Base-by-base conservation (phyloP, 495 filamentous ascomycete genomes). In the Penicillium herquei region DNA sequence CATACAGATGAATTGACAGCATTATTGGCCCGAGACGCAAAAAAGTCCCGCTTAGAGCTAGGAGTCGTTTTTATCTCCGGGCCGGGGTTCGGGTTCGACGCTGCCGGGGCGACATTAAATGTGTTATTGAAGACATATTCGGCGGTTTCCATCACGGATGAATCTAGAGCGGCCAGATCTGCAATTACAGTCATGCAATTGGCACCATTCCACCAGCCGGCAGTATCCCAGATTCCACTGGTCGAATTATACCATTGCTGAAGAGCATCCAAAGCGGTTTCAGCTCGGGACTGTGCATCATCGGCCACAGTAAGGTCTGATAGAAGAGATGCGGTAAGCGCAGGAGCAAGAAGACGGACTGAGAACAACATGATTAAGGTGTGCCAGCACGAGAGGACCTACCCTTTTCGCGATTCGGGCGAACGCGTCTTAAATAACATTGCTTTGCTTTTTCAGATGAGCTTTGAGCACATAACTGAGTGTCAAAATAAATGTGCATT, bases 191-290 rank as follows among this genome's bases (percentile, higher is more conserved):
- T 88, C 55, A 91, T 67, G 51, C 76, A 79, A 65, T 90, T 92
- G 52, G 84, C 88, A 39, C 80, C 82, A 68, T 91, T 88, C 88
- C 88, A 92, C 88, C 88, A 92, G 2, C 84, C 84, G 26, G 74
- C 77, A 0, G 81, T 85, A 56, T 82, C 65, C 84, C 85, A 91
- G 10, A 89, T 70, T 13, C 87, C 87, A 0, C 77, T 86, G 7
- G 58, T 58, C 3, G 54, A 49, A 63, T 88, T 80, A 57, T 90
- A 91, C 83, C 84, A 90, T 18, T 42, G 52, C 58, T 89, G 85
- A 3, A 90, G 76, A 9, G 76, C 65, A 26, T 70, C 61, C 45
- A 83, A 60, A 6, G 72, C 82, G 16, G 66, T 54, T 33, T 75
- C 67, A 6, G 83, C 77, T 54, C 81, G 67, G 13, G 66, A 52